These are phyloP conservation scores for Salix koriyanagi DNA, from an alignment of 345 rosid species.

Conservation along the genomic window DNA sequence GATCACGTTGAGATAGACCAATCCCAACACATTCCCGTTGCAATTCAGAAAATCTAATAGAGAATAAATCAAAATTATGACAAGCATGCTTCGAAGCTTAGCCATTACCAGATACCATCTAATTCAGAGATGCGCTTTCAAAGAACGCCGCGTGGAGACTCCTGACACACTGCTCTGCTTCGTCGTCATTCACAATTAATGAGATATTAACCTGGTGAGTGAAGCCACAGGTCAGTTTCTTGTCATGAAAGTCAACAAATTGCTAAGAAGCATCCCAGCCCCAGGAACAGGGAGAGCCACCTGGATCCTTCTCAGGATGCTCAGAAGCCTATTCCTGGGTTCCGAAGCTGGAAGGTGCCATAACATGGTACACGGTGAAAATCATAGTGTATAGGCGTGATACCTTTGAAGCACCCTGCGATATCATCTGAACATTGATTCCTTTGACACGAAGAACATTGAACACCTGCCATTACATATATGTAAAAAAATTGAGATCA, in stretches of 20 bases:
- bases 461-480: conserved; percentile 53
- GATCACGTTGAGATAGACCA: not conserved
- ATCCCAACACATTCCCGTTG: not conserved
- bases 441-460: conserved; percentile 75
- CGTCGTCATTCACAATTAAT: conserved; percentile 70
- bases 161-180: conserved; percentile 81
- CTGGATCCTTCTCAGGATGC: no score
- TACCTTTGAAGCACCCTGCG: conserved; percentile 99
- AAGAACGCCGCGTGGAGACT: conserved; percentile 79
- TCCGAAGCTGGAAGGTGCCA: not conserved
- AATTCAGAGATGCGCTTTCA: conserved; percentile 49
- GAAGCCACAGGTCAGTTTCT: not conserved
- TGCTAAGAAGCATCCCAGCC: not conserved
- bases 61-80: not conserved
- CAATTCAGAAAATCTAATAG: not conserved
- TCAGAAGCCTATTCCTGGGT: not conserved
- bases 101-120: conserved; percentile 31
- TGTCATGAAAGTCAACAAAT: no score
- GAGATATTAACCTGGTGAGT: conserved; percentile 79
- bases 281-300: not conserved
- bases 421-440: conserved; percentile 98
- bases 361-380: not conserved
- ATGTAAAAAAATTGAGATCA: no score
- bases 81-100: conserved; percentile 24
- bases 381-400: not conserved